Evolutionary conservation across 1,284 basidiomycete genomes (phyloP).

Genomic region (Cronartium quercuum): DNA sequence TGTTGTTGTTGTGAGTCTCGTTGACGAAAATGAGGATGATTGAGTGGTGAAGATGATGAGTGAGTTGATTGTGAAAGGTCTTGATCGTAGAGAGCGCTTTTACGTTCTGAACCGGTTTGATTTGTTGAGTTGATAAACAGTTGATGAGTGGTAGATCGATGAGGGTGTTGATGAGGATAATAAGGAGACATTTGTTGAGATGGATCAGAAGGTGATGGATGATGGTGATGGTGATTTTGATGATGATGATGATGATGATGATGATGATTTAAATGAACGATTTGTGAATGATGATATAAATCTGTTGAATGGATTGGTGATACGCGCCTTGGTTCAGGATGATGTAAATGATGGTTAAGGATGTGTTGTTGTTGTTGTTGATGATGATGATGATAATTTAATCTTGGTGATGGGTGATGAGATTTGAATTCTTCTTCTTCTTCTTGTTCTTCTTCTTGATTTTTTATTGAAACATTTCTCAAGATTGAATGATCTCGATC

Average conservation of each 20-base stretch:
- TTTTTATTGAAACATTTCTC: no score
- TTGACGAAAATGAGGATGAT: not conserved
- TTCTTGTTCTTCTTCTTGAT: no score
- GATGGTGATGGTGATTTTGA: not conserved
- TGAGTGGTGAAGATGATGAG: not conserved
- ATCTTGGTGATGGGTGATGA: not conserved
- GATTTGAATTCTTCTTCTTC: no score
- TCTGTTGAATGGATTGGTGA: not conserved
- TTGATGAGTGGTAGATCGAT: not conserved
- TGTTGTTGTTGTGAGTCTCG: not conserved
- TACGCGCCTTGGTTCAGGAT: conserved; percentile 26
- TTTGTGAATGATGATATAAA: not conserved
- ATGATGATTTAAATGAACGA: no score
- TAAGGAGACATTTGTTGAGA: not conserved
- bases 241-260: no score
- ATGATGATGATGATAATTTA: not conserved
- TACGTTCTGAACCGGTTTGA: no score
- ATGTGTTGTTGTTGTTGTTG: no score
- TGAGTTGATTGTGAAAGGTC: not conserved
- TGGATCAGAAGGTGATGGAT: not conserved
- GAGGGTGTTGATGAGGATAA: not conserved
- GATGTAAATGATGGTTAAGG: no score
- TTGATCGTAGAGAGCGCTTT: not conserved
- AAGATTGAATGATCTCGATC: no score
- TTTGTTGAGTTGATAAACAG: no score